Base-by-base conservation (phyloP, 352 stramenopile genomes). In the Globisporangium iwayamae region DNA sequence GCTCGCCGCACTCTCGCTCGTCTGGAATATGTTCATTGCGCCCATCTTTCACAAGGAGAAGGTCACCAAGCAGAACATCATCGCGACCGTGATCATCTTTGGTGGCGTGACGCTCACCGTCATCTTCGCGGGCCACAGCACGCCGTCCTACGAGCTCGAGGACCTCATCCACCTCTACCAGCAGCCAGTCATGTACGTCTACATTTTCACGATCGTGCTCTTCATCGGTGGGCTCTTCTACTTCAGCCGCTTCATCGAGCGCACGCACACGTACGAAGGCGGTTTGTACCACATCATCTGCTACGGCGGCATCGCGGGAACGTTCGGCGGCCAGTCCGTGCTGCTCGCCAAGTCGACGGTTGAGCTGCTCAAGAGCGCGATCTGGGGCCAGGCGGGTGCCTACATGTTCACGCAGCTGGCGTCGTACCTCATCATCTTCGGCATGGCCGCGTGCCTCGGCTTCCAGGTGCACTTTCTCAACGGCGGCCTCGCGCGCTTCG, bases 1-100 rank as follows among this genome's bases (percentile, higher is more conserved):
- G 22, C 76, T 97, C 53, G 91, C 90, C 4, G 89, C 91, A 25
- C 72, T 97, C 20, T 95, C 85, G 50, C 78, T 97, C 14, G 91
- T 96, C 8, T 97, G 89, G 84, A 97, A 97, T 69, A 93, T 96
- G 73, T 85, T 97, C 45, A 93, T 97, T 60, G 90, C 91, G 1
- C 88, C 87, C 2, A 83, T 90, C 11, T 94, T 98, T 67, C 88
- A 96, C 76, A 89, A 93, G 56, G 90, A 97, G 62, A 92, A 85
- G 50, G 80, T 96, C 32, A 96, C 86, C 10, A 65, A 72, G 10
- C 70, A 88, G 46, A 95, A 96, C 64, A 73, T 97, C 34, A 63
- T 92, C 13, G 85, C 89, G 4, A 96, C 87, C 1, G 74, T 73
- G 30, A 93, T 97, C 67, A 96, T 97, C 68, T 96, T 96, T 66